These are phyloP conservation scores for Pichia ethanolica DNA, from an alignment of 805 yeast species.

Conservation along the genomic window DNA sequence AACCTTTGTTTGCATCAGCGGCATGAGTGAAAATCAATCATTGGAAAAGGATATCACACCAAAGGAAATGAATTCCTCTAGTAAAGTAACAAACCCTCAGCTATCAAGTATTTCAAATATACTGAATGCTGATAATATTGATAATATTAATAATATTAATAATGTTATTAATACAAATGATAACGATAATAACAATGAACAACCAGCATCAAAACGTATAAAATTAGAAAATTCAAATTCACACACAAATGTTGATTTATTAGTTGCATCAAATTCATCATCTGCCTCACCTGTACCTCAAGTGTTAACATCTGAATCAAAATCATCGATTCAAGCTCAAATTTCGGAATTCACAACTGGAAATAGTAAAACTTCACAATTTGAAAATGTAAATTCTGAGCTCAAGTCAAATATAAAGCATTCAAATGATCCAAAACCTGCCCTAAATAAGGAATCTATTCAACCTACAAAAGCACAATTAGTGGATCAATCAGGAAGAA, in stretches of 20 bases:
- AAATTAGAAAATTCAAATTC: neutral
- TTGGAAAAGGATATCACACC: no score
- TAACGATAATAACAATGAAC: neutral
- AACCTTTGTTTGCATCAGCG: no score
- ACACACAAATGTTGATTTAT: no score
- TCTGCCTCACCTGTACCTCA: conserved; percentile 23
- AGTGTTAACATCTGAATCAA: neutral
- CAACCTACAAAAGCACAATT: conserved; percentile 3
- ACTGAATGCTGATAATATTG: no score
- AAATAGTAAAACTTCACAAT: no score
- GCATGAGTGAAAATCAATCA: no score
- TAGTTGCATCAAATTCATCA: conserved; percentile 4
- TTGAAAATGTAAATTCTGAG: no score
- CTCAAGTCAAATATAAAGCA: neutral
- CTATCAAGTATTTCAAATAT: no score
- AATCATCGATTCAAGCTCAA: neutral
- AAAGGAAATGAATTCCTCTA: no score
- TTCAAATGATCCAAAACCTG: neutral
- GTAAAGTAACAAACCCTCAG: no score
- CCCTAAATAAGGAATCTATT: neutral
- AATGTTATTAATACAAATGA: no score
- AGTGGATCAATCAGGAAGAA: conserved; percentile 10
- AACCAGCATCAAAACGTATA: neutral
- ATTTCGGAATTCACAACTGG: neutral
- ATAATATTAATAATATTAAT: no score